Evolutionary conservation across 2,329 filamentous ascomycete species (phyloP).

Genomic region (Diaporthe citrichinensis): DNA sequence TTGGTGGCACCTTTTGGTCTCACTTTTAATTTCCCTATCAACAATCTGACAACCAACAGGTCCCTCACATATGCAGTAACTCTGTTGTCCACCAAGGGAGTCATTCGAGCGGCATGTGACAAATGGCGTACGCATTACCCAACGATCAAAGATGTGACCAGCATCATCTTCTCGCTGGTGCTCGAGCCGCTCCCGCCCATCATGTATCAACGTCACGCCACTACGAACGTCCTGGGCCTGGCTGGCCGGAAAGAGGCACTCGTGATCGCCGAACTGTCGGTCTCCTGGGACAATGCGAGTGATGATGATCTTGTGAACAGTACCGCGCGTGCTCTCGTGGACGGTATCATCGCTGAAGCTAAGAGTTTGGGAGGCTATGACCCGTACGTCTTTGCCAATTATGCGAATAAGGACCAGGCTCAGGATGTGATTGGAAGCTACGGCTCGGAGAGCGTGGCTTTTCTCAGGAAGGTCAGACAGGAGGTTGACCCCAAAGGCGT

Average conservation of each 20-base stretch:
- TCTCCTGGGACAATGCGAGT: neutral
- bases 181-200: constrained; percentile 37
- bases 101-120: constrained; percentile 22
- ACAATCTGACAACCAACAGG: neutral
- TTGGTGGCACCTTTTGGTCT: neutral
- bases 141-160: constrained; percentile 4
- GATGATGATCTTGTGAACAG: constrained; percentile 13
- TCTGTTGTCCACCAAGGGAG: neutral
- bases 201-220: constrained; percentile 29
- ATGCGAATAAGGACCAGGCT: constrained; percentile 29
- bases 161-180: constrained; percentile 22
- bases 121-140: constrained; percentile 2
- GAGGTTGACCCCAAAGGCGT: constrained; percentile 6
- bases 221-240: constrained; percentile 34
- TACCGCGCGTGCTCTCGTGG: neutral
- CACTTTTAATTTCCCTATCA: neutral
- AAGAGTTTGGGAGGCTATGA: constrained; percentile 24
- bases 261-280: neutral
- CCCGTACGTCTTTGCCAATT: constrained; percentile 37
- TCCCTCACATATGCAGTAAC: neutral
- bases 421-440: constrained; percentile 37
- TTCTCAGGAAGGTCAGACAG: constrained; percentile 24
- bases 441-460: constrained; percentile 21
- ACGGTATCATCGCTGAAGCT: constrained; percentile 3
- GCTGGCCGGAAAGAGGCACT: constrained; percentile 22